Conservation (phyloP, 352 stramenopile species). For the Phytophthora rubi region DNA sequence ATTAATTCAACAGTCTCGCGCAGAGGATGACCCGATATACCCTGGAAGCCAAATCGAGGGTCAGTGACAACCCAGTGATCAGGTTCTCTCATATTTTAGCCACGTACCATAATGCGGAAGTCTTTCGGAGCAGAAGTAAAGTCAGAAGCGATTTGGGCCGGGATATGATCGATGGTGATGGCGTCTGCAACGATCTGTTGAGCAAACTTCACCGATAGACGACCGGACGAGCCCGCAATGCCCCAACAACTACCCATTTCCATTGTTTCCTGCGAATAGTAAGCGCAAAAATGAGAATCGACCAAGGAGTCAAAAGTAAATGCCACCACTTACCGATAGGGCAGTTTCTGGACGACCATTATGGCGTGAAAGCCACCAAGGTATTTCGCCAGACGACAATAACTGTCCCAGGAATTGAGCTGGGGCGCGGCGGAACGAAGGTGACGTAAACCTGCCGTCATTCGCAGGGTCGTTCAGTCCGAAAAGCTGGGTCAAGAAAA, state of each 20-base stretch:
- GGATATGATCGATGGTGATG: conserved; percentile 86
- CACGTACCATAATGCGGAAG: conserved; percentile 66
- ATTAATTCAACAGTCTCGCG: conserved; percentile 57
- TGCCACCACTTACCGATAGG: conserved; percentile 57
- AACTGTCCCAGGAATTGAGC: conserved; percentile 46
- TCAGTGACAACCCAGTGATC: background rate
- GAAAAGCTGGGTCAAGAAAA: conserved; percentile 40
- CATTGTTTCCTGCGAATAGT: conserved; percentile 66
- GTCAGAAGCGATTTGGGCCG: conserved; percentile 67
- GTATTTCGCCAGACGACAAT: conserved; percentile 56
- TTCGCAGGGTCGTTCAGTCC: conserved; percentile 24
- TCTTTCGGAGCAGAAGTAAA: conserved; percentile 72
- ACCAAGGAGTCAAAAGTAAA: background rate
- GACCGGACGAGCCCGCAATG: conserved; percentile 58
- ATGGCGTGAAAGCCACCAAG: conserved; percentile 80
- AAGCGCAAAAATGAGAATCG: background rate
- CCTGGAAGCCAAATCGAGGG: conserved; percentile 28
- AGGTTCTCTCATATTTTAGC: background rate
- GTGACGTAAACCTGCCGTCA: conserved; percentile 63
- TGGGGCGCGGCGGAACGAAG: conserved; percentile 50
- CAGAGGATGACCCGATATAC: conserved; percentile 48
- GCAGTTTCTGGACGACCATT: conserved; percentile 80
- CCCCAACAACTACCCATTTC: conserved; percentile 88
- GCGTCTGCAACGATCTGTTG: conserved; percentile 67
- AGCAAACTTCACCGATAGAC: conserved; percentile 78